Conservation (phyloP, 208 protist species). For the Acanthamoeba triangularis region DNA sequence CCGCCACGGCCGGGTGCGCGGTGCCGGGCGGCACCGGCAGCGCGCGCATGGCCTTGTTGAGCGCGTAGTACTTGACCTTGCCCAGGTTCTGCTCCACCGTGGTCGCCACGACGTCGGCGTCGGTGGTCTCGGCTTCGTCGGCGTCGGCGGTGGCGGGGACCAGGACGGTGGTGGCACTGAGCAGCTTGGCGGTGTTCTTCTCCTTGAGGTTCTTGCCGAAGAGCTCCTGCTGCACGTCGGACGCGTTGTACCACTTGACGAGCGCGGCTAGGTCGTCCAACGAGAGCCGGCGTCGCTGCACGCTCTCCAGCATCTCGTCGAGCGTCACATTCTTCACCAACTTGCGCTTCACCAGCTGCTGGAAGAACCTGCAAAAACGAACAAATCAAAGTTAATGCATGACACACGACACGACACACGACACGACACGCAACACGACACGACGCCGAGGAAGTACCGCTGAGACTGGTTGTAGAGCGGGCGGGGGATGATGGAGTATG, state of each 20-base stretch:
- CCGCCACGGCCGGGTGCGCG: slow-evolving; percentile 4
- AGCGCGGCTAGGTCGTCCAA: background rate
- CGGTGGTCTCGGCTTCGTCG: background rate
- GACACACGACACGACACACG: background rate
- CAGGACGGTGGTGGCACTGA: background rate
- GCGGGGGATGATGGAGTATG: background rate
- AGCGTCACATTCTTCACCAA: slow-evolving; percentile 7
- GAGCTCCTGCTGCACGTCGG: slow-evolving; percentile 16
- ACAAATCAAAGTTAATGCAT: background rate
- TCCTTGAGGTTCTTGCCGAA: background rate
- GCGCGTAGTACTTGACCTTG: slow-evolving; percentile 34
- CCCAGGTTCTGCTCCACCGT: slow-evolving; percentile 4
- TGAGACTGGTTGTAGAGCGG: background rate
- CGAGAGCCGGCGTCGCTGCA: background rate
- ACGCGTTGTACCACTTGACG: slow-evolving; percentile 37
- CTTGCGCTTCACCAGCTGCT: slow-evolving; percentile 21
- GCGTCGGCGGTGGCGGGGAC: background rate
- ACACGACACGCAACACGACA: background rate
- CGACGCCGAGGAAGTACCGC: background rate
- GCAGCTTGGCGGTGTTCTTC: background rate
- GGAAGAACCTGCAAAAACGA: slow-evolving; percentile 7
- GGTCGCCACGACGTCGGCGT: background rate
- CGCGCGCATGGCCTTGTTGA: background rate
- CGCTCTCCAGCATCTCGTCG: background rate
- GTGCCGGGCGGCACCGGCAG: slow-evolving; percentile 19